These are phyloP conservation scores for Crithidia brevicula DNA, from an alignment of 208 protist genomes.

Conservation along the genomic window DNA sequence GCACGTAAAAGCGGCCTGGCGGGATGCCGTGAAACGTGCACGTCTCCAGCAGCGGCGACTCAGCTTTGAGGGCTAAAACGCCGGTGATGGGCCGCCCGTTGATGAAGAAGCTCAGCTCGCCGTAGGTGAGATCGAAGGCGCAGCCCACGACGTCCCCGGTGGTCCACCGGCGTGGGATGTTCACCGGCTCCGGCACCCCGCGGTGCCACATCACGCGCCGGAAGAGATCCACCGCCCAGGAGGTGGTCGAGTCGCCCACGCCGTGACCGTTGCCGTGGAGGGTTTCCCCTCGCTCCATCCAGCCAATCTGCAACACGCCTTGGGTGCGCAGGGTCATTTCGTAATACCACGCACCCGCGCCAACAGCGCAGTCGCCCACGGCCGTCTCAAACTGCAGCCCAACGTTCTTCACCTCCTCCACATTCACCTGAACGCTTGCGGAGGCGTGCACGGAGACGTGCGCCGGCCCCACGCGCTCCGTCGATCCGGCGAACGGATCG, in stretches of 20 bases:
- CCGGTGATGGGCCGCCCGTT: slow-evolving; percentile 80
- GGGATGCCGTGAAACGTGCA: slow-evolving; percentile 55
- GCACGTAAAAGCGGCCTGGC: slow-evolving; percentile 53
- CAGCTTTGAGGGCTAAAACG: slow-evolving; percentile 19
- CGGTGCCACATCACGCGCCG: slow-evolving; percentile 88
- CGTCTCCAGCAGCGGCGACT: slow-evolving; percentile 29
- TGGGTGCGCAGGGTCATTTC: slow-evolving; percentile 90
- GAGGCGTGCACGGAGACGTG: slow-evolving; percentile 83
- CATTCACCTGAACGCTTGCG: slow-evolving; percentile 71
- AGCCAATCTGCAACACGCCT: slow-evolving; percentile 93
- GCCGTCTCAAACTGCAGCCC: slow-evolving; percentile 77
- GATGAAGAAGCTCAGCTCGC: slow-evolving; percentile 81
- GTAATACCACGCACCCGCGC: slow-evolving; percentile 89
- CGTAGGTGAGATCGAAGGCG: slow-evolving; percentile 73
- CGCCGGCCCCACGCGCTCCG: slow-evolving; percentile 77
- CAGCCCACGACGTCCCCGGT: slow-evolving; percentile 91
- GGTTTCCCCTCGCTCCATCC: slow-evolving; percentile 50
- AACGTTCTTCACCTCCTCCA: slow-evolving; percentile 78
- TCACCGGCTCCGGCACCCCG: slow-evolving; percentile 62
- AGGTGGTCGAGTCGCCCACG: slow-evolving; percentile 85
- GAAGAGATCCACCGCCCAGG: slow-evolving; percentile 91
- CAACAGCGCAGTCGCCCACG: slow-evolving; percentile 76
- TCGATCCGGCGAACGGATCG: slow-evolving; percentile 81
- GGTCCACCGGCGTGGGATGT: slow-evolving; percentile 71
- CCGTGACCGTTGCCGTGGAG: slow-evolving; percentile 37